A percentile compares a stretch with the other conserved stretches of the same genome.
Evolutionary conservation across 169 alveolate genomes (phyloP).

Genomic region (Plasmodium knowlesi): DNA sequence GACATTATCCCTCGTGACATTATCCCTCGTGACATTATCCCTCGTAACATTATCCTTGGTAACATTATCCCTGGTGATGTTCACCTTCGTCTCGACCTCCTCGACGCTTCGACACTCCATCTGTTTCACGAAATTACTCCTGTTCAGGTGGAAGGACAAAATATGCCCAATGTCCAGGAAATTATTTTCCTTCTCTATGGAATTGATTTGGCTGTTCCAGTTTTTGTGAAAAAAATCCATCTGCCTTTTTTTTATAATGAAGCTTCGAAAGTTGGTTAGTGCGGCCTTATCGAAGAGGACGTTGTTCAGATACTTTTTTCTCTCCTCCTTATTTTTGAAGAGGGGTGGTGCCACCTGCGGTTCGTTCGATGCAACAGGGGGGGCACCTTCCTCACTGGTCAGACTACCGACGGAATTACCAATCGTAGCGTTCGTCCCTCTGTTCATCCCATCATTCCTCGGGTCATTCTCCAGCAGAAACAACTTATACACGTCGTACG

Average conservation of each 20-base stretch:
- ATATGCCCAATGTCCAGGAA: conserved; percentile 19
- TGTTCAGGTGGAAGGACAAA: conserved; percentile 17
- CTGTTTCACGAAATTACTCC: neutral
- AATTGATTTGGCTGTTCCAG: neutral
- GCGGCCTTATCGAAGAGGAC: neutral
- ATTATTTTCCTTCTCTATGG: neutral
- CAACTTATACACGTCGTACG: conserved; percentile 35
- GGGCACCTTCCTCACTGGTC: neutral
- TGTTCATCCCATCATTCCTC: no score
- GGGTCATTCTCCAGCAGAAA: conserved; percentile 7
- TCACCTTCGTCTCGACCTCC: conserved; percentile 6
- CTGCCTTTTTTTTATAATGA: conserved; percentile 20
- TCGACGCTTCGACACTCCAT: neutral
- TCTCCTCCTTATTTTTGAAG: conserved; percentile 1
- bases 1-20: no score
- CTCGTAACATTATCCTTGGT: no score
- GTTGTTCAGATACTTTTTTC: conserved; percentile 1
- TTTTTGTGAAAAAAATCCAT: conserved; percentile 23
- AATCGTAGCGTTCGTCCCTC: no score
- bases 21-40: no score
- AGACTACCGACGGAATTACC: neutral
- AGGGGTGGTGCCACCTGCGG: neutral
- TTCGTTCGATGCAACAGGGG: neutral
- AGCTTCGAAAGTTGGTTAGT: conserved; percentile 12
- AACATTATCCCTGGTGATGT: neutral